Percentiles rank a stretch among this genome's conserved stretches.
These are phyloP conservation scores for Zymoseptoria pseudotritici DNA, from an alignment of 2,329 filamentous ascomycete species.

Conservation along the genomic window DNA sequence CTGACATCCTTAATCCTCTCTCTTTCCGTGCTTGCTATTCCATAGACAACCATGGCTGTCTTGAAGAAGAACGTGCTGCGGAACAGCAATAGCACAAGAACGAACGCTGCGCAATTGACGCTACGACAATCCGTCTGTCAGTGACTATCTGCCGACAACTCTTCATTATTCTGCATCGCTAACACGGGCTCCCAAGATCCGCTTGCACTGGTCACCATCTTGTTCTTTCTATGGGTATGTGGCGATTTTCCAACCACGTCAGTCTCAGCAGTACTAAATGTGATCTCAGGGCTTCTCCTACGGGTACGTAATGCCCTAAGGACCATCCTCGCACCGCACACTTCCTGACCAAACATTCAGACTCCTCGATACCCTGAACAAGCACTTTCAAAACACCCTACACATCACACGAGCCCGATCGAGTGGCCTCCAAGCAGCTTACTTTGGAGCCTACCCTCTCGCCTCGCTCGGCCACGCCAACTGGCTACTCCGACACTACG, in stretches of 20 bases:
- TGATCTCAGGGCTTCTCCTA: slow-evolving; percentile 44
- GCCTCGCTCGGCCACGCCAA: slow-evolving; percentile 42
- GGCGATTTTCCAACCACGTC: not conserved
- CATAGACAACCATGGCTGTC: slow-evolving; percentile 9
- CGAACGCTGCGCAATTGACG: slow-evolving; percentile 16
- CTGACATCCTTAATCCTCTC: not conserved
- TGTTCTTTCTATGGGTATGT: slow-evolving; percentile 57
- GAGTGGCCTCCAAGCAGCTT: slow-evolving; percentile 43
- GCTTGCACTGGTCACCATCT: slow-evolving; percentile 56
- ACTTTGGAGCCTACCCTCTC: slow-evolving; percentile 45
- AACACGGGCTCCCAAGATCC: slow-evolving; percentile 32
- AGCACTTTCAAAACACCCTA: slow-evolving; percentile 41
- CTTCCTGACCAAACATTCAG: not conserved
- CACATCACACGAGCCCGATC: slow-evolving; percentile 38
- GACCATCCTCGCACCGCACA: not conserved
- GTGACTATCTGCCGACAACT: not conserved
- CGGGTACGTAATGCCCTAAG: slow-evolving; percentile 26
- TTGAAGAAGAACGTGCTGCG: slow-evolving; percentile 14
- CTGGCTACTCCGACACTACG: slow-evolving; percentile 43
- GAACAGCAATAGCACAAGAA: slow-evolving; percentile 12
- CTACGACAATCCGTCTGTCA: slow-evolving; percentile 14
- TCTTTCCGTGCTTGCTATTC: not conserved
- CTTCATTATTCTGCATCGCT: not conserved
- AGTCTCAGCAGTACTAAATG: not conserved
- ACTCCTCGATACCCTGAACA: slow-evolving; percentile 48